Evolutionary conservation across 495 filamentous ascomycete species (phyloP).

Genomic region (Pyrenula massariospora): DNA sequence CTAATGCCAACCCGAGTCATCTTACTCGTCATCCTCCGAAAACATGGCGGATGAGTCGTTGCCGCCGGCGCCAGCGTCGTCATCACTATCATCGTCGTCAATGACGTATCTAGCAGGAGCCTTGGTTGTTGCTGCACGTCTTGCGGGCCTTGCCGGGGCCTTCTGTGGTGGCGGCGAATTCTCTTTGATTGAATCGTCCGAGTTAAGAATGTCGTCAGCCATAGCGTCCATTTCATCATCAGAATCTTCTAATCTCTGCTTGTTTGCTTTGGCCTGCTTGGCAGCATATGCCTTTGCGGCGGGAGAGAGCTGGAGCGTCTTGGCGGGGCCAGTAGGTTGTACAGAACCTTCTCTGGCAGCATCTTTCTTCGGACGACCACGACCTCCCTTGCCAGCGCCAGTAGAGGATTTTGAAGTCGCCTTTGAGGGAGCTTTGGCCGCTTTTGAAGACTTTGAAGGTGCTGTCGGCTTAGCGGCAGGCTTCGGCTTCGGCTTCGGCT

Average conservation of each 20-base stretch:
- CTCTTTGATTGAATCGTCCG: constrained; percentile 28
- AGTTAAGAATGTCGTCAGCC: constrained; percentile 46
- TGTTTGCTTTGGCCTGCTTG: constrained; percentile 51
- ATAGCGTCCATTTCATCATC: constrained; percentile 37
- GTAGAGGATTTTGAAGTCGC: constrained; percentile 14
- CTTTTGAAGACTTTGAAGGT: background rate
- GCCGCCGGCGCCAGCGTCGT: constrained; percentile 12
- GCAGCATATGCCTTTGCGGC: constrained; percentile 75
- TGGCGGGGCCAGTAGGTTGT: constrained; percentile 15
- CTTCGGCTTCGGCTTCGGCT: constrained; percentile 16
- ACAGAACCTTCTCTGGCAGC: constrained; percentile 13
- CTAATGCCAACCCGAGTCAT: too few relatives aligned
- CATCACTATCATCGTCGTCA: constrained; percentile 38
- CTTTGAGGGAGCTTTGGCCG: background rate
- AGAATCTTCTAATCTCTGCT: constrained; percentile 23
- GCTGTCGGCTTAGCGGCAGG: background rate
- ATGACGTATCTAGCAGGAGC: constrained; percentile 43
- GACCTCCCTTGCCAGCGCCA: constrained; percentile 28
- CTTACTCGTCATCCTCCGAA: background rate
- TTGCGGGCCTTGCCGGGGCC: constrained; percentile 32
- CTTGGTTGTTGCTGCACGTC: constrained; percentile 36
- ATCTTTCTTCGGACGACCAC: constrained; percentile 43
- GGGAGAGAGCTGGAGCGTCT: constrained; percentile 51
- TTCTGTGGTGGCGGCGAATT: constrained; percentile 22
- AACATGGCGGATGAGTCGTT: background rate